Base-by-base conservation (phyloP, 768 basidiomycete genomes). In the Serendipita sp. region DNA sequence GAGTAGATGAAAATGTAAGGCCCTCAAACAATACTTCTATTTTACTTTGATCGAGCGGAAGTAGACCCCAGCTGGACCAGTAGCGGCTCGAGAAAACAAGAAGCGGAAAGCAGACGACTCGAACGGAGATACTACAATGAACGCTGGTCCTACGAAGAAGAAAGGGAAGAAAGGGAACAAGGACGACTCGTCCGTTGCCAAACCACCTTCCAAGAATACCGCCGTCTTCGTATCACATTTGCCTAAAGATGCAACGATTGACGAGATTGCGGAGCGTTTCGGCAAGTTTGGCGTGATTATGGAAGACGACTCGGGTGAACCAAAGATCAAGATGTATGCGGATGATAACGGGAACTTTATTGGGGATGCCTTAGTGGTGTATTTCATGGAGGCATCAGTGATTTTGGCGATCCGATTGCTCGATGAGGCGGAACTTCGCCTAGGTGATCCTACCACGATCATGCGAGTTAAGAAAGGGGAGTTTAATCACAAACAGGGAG, bases 371-470 rank as follows among this genome's bases (percentile, higher is more conserved):
- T 76, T 98, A 68, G 86, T 99, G 65, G 92, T 97, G 38, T 99
- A 89, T 74, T 95, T 97, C 80, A 96, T 96, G 74, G 92, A 95
- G 73, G 94, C 92, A 66, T 91, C 88, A n/a, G 96, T 98, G 18
- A 75, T 77, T 2, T 78, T 98, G 64, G 95, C 94, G 7, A 71
- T 89, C 67, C 87, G 79, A 68, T 78, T 98, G 63, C 77, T 98
- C 66, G 94, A 97, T 72, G 95, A 97, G 66, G 90, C 90, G 1
- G 93, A 96, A 73, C 76, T 99, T 66, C 78, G 91, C 65, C 70
- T 95, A 28, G 95, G 94, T 1, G 88, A 89, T 51, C 74, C 86
- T 4, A 79, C 79, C 4, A 83, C 86, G 13, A 75, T 82, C 51
- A 91, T 92, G 84, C 80, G 73, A 63, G 88, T 93, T 32, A 75